Evolutionary conservation across 768 basidiomycete species (phyloP).

Genomic region (Crepidotus variabilis): DNA sequence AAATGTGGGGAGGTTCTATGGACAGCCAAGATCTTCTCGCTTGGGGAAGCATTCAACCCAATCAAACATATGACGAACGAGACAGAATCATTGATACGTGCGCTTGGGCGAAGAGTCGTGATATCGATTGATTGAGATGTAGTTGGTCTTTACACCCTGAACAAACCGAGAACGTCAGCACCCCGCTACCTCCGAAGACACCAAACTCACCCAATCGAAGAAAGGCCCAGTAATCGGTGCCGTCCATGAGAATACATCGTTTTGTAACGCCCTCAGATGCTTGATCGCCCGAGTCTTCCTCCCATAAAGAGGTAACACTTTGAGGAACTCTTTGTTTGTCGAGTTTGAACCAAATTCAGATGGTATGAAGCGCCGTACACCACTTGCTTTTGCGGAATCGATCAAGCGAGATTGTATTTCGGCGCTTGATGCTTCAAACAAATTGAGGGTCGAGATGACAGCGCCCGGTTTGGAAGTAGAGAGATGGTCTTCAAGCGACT

Average conservation of each 20-base stretch:
- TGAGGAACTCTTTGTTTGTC: not conserved
- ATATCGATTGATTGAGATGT: too few species aligned
- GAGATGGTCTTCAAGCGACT: not conserved
- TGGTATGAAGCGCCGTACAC: conserved; percentile 2
- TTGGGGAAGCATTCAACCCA: conserved; percentile 31
- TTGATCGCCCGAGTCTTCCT: not conserved
- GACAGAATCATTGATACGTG: conserved; percentile 37
- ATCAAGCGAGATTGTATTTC: conserved; percentile 2
- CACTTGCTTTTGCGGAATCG: not conserved
- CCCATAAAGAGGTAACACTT: not conserved
- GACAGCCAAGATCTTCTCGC: conserved; percentile 43
- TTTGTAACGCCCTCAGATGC: not conserved
- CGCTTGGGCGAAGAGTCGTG: conserved; percentile 35
- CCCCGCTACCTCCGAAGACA: too few species aligned
- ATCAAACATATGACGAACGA: conserved; percentile 25
- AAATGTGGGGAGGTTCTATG: conserved; percentile 35
- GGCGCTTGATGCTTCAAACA: not conserved
- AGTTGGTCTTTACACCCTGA: too few species aligned
- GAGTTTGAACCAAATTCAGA: conserved; percentile 1
- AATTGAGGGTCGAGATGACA: not conserved
- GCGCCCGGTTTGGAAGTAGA: not conserved
- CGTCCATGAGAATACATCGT: conserved; percentile 4
- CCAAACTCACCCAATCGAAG: conserved; percentile 2
- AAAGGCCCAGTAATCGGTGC: conserved; percentile 1
- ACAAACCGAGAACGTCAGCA: too few species aligned